phyloP scores from a whole-genome alignment of 176 grass and related monocot species.

The Secale cereale region DNA sequence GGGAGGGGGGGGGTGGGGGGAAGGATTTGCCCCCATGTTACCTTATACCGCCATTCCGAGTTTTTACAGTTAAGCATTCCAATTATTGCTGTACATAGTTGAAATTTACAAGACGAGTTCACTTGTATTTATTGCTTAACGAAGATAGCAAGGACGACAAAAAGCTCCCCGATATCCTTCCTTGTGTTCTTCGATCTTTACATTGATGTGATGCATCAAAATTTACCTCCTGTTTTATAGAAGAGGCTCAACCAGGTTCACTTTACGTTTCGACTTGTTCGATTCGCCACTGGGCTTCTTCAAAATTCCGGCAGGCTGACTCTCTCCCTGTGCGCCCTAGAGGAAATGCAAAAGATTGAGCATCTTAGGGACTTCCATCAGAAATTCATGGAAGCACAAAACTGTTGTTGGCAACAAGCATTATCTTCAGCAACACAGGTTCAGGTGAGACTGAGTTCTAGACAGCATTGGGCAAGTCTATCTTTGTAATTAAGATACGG shows the following conservation, averaged over 20 bases:
- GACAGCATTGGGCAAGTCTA: neutral
- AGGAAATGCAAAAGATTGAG: neutral
- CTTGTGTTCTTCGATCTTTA: neutral
- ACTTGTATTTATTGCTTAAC: slow-evolving; percentile 16
- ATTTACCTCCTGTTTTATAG: slow-evolving; percentile 55
- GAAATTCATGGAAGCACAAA: neutral
- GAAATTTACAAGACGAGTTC: slow-evolving; percentile 22
- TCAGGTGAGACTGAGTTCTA: neutral
- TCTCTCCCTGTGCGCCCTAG: slow-evolving; percentile 71
- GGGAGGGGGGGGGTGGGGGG: too few relatives aligned
- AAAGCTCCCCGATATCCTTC: neutral
- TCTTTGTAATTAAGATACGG: neutral
- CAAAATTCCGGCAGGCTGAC: slow-evolving; percentile 62
- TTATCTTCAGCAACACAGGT: neutral
- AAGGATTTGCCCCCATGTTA: neutral
- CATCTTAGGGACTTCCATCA: neutral
- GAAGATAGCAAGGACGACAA: slow-evolving; percentile 5
- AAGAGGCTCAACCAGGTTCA: slow-evolving; percentile 67
- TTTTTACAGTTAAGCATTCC: neutral
- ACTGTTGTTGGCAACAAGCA: neutral
- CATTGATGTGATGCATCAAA: neutral
- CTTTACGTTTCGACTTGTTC: slow-evolving; percentile 40
- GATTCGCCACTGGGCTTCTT: slow-evolving; percentile 72
- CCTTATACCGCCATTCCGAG: neutral
- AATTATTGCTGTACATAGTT: neutral